phyloP scores from a whole-genome alignment of 2,329 filamentous ascomycete species.

The Aschersonia sp. region DNA sequence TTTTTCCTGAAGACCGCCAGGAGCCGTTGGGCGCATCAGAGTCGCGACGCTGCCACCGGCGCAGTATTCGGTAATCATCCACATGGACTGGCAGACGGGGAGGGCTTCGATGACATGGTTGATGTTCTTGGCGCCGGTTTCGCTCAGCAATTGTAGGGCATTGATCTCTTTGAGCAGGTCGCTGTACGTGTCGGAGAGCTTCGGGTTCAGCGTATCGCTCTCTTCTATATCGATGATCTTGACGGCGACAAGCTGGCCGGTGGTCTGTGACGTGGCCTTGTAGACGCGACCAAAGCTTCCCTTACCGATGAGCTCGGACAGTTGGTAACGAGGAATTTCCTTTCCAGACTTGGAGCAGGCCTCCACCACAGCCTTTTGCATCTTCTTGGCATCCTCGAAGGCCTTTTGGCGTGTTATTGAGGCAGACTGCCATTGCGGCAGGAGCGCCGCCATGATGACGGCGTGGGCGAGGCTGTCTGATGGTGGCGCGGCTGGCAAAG shows the following conservation, averaged over 20 bases:
- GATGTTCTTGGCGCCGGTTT: slow-evolving; percentile 63
- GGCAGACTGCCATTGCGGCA: slow-evolving; percentile 25
- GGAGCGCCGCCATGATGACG: slow-evolving; percentile 25
- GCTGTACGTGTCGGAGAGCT: slow-evolving; percentile 50
- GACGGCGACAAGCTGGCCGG: slow-evolving; percentile 49
- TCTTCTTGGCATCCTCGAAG: slow-evolving; percentile 55
- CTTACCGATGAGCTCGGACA: slow-evolving; percentile 61
- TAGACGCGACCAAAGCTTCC: slow-evolving; percentile 63
- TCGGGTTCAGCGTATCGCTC: slow-evolving; percentile 52
- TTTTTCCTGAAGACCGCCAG: slow-evolving; percentile 52
- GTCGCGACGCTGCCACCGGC: slow-evolving; percentile 71
- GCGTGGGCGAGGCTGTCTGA: background rate
- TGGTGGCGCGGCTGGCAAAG: background rate
- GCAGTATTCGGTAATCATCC: slow-evolving; percentile 81
- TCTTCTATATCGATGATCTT: slow-evolving; percentile 81
- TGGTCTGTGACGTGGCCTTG: slow-evolving; percentile 38
- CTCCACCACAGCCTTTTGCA: slow-evolving; percentile 50
- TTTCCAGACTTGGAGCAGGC: slow-evolving; percentile 44
- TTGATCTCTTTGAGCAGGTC: slow-evolving; percentile 57
- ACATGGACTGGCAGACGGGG: slow-evolving; percentile 65
- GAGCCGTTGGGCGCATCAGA: slow-evolving; percentile 52
- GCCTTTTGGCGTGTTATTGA: slow-evolving; percentile 42
- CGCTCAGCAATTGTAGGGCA: slow-evolving; percentile 57
- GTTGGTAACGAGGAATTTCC: slow-evolving; percentile 49
- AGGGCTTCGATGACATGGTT: slow-evolving; percentile 71